A percentile compares a stretch with the other conserved stretches of the same genome.
Evolutionary conservation across 192 early-diverging fungal species (phyloP).

Genomic region (Linnemannia hyalina): DNA sequence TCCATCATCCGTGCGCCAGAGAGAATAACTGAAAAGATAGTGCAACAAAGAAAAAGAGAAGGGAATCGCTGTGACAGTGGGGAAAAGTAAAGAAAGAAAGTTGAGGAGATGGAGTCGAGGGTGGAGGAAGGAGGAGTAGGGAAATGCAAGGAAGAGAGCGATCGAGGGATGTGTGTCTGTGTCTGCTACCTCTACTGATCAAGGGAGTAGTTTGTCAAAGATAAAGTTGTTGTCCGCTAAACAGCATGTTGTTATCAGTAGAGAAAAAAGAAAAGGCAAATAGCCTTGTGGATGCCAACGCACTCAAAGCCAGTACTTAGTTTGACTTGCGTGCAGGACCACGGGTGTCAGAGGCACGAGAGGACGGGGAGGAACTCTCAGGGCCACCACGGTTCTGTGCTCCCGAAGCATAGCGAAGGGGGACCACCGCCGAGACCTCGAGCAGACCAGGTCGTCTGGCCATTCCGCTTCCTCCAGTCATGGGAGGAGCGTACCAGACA

Average conservation of each 20-base stretch:
- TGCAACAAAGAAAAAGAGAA: too few relatives aligned
- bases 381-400: background rate
- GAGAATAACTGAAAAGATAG: too few relatives aligned
- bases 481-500: background rate
- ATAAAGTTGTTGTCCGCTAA: too few relatives aligned
- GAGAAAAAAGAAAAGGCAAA: background rate
- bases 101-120: too few relatives aligned
- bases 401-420: background rate
- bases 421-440: background rate
- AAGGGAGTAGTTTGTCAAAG: background rate
- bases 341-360: background rate
- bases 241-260: background rate
- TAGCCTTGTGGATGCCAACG: background rate
- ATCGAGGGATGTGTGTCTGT: too few relatives aligned
- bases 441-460: background rate
- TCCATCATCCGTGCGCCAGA: too few relatives aligned
- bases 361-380: background rate
- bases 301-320: background rate
- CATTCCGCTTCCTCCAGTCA: background rate
- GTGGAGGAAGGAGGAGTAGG: too few relatives aligned
- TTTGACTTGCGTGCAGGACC: conserved; percentile 6
- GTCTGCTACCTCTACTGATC: too few relatives aligned
- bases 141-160: background rate
- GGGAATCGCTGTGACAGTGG: too few relatives aligned
- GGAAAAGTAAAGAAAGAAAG: too few relatives aligned